Evolutionary conservation across 2,329 filamentous ascomycete genomes (phyloP).

Genomic region (Teratosphaeria viscida): DNA sequence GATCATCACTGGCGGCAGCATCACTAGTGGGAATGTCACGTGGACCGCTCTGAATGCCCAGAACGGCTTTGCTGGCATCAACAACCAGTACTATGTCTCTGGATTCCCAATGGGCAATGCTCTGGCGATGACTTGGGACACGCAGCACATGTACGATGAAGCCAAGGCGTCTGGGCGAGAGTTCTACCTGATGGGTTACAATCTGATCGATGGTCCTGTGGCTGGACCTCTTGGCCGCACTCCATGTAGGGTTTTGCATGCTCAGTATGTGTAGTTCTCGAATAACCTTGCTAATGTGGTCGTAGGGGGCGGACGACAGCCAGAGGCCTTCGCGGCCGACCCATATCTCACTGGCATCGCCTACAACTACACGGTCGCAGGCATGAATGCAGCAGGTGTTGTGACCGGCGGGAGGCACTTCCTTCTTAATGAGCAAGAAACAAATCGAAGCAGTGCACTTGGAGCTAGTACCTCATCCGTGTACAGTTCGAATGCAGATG

Average conservation of each 20-base stretch:
- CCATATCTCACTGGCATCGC: constrained; percentile 13
- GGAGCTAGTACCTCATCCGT: neutral
- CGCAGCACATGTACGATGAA: constrained; percentile 41
- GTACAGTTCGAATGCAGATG: neutral
- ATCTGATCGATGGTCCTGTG: constrained; percentile 48
- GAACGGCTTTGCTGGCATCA: constrained; percentile 44
- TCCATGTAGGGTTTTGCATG: constrained; percentile 30
- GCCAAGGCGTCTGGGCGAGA: constrained; percentile 42
- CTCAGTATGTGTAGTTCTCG: neutral
- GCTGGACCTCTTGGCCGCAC: constrained; percentile 47
- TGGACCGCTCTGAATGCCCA: constrained; percentile 37
- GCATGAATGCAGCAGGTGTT: constrained; percentile 23
- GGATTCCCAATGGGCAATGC: constrained; percentile 68
- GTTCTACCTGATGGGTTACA: constrained; percentile 21
- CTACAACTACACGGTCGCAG: constrained; percentile 10
- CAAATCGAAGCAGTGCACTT: neutral
- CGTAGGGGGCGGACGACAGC: neutral
- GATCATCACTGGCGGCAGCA: constrained; percentile 34
- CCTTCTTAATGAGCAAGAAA: constrained; percentile 43
- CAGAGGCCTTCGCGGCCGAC: constrained; percentile 1
- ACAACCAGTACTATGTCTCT: constrained; percentile 63
- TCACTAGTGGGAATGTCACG: constrained; percentile 54
- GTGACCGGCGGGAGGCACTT: constrained; percentile 40
- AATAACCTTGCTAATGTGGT: neutral
- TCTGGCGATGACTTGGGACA: constrained; percentile 41